A percentile compares a stretch with the other conserved stretches of the same genome.
These are phyloP conservation scores for Letharia lupina DNA, from an alignment of 495 filamentous ascomycete genomes.

Conservation along the genomic window DNA sequence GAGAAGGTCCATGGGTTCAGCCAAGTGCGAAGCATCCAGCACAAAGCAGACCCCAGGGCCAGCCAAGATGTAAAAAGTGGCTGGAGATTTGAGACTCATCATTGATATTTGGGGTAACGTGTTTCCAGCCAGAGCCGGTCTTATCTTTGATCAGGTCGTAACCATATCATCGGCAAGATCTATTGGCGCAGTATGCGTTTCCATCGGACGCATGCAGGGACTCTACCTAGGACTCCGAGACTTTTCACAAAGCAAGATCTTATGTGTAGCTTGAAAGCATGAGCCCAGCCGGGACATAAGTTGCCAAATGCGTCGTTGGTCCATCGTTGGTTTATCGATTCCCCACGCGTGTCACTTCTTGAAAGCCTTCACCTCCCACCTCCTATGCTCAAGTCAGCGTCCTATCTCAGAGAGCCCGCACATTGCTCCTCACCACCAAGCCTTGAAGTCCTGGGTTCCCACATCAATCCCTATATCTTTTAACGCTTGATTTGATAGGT, in stretches of 20 bases:
- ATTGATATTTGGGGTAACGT: not conserved
- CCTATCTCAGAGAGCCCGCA: not conserved
- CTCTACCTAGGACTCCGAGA: not conserved
- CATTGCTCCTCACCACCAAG: constrained; percentile 65
- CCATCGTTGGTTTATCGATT: not conserved
- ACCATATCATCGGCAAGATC: not conserved
- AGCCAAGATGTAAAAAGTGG: not conserved
- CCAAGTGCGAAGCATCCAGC: not conserved
- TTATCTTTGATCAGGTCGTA: not conserved
- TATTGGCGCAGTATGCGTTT: not conserved
- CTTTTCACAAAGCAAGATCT: not conserved
- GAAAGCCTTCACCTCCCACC: constrained; percentile 34
- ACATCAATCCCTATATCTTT: constrained; percentile 71
- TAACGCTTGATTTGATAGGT: constrained; percentile 69
- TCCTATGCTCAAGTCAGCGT: constrained; percentile 30
- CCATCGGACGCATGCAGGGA: not conserved
- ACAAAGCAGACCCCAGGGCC: not conserved
- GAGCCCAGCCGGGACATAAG: not conserved
- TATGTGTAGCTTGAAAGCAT: not conserved
- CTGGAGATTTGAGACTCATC: not conserved
- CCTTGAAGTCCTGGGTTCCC: constrained; percentile 62
- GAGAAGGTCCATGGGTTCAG: not conserved
- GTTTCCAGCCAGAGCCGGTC: not conserved
- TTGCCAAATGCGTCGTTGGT: not conserved
- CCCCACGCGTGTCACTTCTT: constrained; percentile 27